A percentile compares a stretch with the other conserved stretches of the same genome.
Evolutionary conservation across 805 yeast genomes (phyloP).

Genomic region (Pachysolen tannophilus): DNA sequence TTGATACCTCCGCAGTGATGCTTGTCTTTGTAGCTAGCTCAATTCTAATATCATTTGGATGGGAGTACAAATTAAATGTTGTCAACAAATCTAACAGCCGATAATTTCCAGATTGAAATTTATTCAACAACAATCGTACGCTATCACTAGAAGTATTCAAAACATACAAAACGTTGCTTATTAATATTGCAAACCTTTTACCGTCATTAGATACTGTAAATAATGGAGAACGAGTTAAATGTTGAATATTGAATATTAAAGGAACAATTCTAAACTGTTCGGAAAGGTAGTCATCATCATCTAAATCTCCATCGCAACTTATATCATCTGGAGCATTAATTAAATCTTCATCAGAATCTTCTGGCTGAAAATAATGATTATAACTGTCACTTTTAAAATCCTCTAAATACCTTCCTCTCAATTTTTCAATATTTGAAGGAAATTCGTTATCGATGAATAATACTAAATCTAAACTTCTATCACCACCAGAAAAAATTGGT

Average conservation of each 20-base stretch:
- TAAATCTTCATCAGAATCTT: conserved; percentile 12
- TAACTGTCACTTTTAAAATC: conserved; percentile 7
- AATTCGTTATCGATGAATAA: conserved; percentile 3
- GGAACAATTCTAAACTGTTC: conserved; percentile 6
- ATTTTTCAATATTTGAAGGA: conserved; percentile 1
- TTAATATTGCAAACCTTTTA: conserved; percentile 5
- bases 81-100: conserved; percentile 4
- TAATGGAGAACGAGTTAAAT: conserved; percentile 4
- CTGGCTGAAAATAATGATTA: conserved; percentile 16
- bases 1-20: not conserved
- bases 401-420: conserved; percentile 5
- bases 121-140: not conserved
- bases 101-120: conserved; percentile 1
- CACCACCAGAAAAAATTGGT: conserved; percentile 5
- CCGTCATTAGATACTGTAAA: conserved; percentile 6
- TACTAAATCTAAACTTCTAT: conserved; percentile 7
- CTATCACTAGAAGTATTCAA: conserved; percentile 5
- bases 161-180: conserved; percentile 4
- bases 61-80: conserved; percentile 2
- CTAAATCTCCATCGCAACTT: not conserved
- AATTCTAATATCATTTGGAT: conserved; percentile 3
- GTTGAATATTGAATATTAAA: conserved; percentile 6
- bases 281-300: not conserved
- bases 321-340: no score
- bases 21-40: conserved; percentile 1